A percentile compares a stretch with the other conserved stretches of the same genome.
Evolutionary conservation across 2,329 filamentous ascomycete species (phyloP).

Genomic region (Huntiella moniliformis): DNA sequence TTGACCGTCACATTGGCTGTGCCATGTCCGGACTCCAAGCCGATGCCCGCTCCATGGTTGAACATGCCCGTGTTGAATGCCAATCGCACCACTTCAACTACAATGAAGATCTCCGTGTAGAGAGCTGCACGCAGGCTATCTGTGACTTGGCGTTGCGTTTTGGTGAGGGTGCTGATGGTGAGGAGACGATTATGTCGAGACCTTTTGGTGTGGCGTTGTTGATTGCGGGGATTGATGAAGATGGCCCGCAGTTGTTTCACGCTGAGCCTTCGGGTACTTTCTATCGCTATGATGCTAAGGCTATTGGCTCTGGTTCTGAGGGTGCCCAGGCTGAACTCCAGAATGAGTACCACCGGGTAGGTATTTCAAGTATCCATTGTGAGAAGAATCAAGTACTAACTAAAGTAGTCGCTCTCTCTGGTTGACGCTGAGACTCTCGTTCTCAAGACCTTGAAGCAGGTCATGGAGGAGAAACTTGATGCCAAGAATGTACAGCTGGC

Average conservation of each 20-base stretch:
- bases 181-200: conserved; percentile 96
- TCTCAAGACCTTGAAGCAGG: conserved; percentile 95
- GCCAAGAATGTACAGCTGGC: conserved; percentile 97
- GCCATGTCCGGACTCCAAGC: conserved; percentile 97
- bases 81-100: conserved; percentile 98
- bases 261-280: conserved; percentile 96
- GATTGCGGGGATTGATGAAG: conserved; percentile 93
- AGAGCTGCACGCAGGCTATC: conserved; percentile 97
- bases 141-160: conserved; percentile 93
- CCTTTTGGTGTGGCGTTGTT: conserved; percentile 92
- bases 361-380: conserved; percentile 8
- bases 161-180: conserved; percentile 89
- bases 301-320: conserved; percentile 92
- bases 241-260: conserved; percentile 92
- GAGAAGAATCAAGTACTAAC: not conserved
- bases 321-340: conserved; percentile 95
- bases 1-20: conserved; percentile 95
- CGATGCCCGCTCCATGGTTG: conserved; percentile 91
- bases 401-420: conserved; percentile 61
- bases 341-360: conserved; percentile 89
- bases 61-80: conserved; percentile 93
- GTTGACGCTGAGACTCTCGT: conserved; percentile 86
- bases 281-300: conserved; percentile 97
- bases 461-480: conserved; percentile 99
- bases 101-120: conserved; percentile 81